These are phyloP conservation scores for Candida endomychidarum DNA, from an alignment of 805 yeast genomes.

Conservation along the genomic window DNA sequence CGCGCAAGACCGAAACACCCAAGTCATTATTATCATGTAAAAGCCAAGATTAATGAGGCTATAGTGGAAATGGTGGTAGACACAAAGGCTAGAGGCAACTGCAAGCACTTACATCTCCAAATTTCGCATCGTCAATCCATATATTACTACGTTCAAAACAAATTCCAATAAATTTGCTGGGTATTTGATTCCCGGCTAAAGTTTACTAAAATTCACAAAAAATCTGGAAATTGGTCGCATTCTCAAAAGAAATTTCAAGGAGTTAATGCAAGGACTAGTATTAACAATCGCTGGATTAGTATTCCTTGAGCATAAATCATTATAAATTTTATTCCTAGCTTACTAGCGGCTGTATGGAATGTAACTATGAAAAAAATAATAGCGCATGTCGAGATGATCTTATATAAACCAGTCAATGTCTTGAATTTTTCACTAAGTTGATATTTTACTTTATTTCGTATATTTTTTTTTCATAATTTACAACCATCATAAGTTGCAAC, in stretches of 20 bases:
- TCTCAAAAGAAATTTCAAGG: slow-evolving; percentile 6
- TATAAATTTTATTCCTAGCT: background rate
- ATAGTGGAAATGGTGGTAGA: too few relatives aligned
- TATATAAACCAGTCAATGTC: background rate
- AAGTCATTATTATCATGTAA: too few relatives aligned
- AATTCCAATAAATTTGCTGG: too few relatives aligned
- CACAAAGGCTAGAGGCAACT: too few relatives aligned
- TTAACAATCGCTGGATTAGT: background rate
- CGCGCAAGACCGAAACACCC: background rate
- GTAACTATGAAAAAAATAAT: background rate
- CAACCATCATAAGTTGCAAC: background rate
- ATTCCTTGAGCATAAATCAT: background rate
- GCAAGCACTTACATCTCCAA: too few relatives aligned
- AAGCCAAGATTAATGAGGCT: too few relatives aligned
- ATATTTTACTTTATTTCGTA: too few relatives aligned
- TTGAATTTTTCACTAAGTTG: background rate
- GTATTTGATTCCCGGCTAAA: slow-evolving; percentile 1
- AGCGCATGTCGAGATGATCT: background rate
- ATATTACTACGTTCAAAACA: too few relatives aligned
- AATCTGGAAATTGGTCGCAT: too few relatives aligned
- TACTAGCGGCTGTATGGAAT: slow-evolving; percentile 2
- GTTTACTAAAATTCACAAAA: too few relatives aligned
- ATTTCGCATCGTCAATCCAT: too few relatives aligned
- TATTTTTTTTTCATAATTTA: background rate
- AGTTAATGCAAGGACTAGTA: slow-evolving; percentile 6